Base-by-base conservation (phyloP, 306 rosid species). In the Arachis stenosperma region DNA sequence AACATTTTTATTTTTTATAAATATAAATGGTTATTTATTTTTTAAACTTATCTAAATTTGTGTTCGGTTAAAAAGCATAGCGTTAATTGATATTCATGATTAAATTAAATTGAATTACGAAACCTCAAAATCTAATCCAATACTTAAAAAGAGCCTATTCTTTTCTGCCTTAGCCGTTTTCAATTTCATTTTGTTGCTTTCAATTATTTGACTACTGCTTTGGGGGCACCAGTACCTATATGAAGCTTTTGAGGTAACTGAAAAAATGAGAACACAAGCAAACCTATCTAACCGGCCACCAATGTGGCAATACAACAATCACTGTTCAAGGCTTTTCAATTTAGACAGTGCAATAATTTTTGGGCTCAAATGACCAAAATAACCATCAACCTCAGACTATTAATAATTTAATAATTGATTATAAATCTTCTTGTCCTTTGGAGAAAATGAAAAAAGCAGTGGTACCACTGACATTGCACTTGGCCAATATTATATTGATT, bases 141-240 rank as follows among this genome's bases (percentile, higher is more conserved):
- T 2, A 48, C 57, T n/a, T 13, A 52, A 52, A 52, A 33, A 40
- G 59, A 63, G 9, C 13, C 3, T 33, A 70, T 48, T 56, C 84
- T 80, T 64, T 75, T 39, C 37, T 56, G 52, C 60, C 61, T 41
- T 50, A 37, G 71, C 64, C 77, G 52, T 74, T 82, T 77, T 72
- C 82, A 27, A 67, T 33, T 33, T 72, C 82, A 27, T 72, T 33
- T 61, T 75, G 79, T 65, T 42, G 52, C 51, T 54, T 82, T 29
- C 75, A 76, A 67, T 68, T 67, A 79, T 76, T 71, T 82, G 80
- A 82, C 66, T 42, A 62, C 73, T 65, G 27, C 65, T 33, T 69
- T 17, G 27, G 10, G 54, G 75, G 78, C 42, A 65, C 72, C 78
- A 22, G 27, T 33, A 33, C 4, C 37, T 33, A 33, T 53, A 69